Percentiles rank a stretch among this genome's conserved stretches.
Evolutionary conservation across 129 eudicot genomes (phyloP).

Genomic region (Kitagawia praeruptora): DNA sequence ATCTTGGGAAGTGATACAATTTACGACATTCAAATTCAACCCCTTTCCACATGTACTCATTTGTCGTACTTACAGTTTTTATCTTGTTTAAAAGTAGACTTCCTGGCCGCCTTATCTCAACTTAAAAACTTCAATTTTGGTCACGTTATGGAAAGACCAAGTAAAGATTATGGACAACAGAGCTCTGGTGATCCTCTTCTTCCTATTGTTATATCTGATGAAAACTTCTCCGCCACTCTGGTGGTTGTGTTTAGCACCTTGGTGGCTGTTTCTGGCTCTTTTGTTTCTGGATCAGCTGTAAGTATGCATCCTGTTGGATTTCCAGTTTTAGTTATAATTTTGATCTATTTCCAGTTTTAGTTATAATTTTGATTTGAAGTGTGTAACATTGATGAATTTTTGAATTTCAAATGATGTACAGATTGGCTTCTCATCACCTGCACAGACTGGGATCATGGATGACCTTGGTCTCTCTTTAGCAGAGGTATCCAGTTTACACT

Average conservation of each 20-base stretch:
- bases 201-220: neutral
- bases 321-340: neutral
- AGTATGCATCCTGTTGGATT: neutral
- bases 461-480: slow-evolving; percentile 75
- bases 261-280: slow-evolving; percentile 70
- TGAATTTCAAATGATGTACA: slow-evolving; percentile 18
- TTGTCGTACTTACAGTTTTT: too few relatives aligned
- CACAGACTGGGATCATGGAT: slow-evolving; percentile 59
- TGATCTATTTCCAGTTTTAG: neutral
- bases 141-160: neutral
- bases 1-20: neutral
- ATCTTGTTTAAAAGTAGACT: neutral
- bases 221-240: slow-evolving; percentile 18
- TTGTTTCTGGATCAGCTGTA: slow-evolving; percentile 73
- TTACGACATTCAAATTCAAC: neutral
- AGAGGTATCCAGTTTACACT: slow-evolving; percentile 35
- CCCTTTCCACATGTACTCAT: neutral
- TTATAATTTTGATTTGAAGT: neutral
- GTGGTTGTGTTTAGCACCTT: slow-evolving; percentile 59
- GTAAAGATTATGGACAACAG: neutral
- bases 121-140: neutral
- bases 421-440: slow-evolving; percentile 88
- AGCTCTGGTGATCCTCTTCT: slow-evolving; percentile 5
- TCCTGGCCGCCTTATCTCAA: neutral
- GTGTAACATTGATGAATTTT: neutral